These are phyloP conservation scores for Pelargonium myrrhifolium DNA, from an alignment of 441 rosid genomes.

Conservation along the genomic window DNA sequence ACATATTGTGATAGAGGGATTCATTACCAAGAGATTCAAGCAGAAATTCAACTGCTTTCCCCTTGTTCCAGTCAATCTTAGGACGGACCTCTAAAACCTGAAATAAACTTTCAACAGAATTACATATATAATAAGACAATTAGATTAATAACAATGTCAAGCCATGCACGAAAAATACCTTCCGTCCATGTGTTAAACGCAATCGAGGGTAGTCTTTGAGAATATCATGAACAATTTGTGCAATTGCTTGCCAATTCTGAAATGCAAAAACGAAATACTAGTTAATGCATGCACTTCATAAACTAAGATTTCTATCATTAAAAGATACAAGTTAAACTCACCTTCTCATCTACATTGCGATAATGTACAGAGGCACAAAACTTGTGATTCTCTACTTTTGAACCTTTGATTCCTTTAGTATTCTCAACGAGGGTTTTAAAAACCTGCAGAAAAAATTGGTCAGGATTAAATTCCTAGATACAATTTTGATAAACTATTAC, in stretches of 20 bases:
- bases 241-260: conserved; percentile 81
- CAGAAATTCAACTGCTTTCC: conserved; percentile 83
- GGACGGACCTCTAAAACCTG: conserved; percentile 98
- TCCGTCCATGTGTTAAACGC: conserved; percentile 84
- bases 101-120: background rate
- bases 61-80: conserved; percentile 84
- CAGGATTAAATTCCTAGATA: background rate
- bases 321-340: conserved; percentile 15
- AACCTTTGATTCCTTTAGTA: conserved; percentile 63
- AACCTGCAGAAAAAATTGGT: conserved; percentile 36
- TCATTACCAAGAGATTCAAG: conserved; percentile 72
- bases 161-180: conserved; percentile 36
- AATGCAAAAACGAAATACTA: background rate
- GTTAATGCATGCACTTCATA: background rate
- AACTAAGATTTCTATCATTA: background rate
- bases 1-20: background rate
- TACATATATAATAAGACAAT: background rate
- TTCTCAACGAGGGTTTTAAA: conserved; percentile 69
- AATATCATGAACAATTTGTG: conserved; percentile 77
- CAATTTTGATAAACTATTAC: background rate
- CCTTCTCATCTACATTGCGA: conserved; percentile 94
- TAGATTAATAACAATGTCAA: background rate
- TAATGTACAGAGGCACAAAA: conserved; percentile 92
- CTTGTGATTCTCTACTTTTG: conserved; percentile 88
- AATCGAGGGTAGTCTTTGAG: conserved; percentile 73